Evolutionary conservation across 148 eudicot genomes (phyloP).

Genomic region (Diospyros kaki): DNA sequence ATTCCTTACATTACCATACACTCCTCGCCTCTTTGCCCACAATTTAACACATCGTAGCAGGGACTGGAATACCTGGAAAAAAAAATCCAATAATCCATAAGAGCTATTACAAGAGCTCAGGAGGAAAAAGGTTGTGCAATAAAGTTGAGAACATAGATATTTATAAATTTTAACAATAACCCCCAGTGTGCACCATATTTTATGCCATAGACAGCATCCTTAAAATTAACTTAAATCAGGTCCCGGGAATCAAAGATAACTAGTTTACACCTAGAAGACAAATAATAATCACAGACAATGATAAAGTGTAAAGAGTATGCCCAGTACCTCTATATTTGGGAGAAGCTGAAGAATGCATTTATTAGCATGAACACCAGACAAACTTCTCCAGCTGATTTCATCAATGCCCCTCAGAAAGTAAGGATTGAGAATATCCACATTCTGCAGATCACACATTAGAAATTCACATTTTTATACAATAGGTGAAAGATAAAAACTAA

Average conservation of each 20-base stretch:
- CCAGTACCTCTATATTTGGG: conserved; percentile 49
- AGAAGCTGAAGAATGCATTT: conserved; percentile 53
- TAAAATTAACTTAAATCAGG: not conserved
- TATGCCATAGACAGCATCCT: not conserved
- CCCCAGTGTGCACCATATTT: not conserved
- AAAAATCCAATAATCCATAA: conserved; percentile 8
- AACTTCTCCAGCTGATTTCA: conserved; percentile 57
- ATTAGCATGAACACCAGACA: conserved; percentile 62
- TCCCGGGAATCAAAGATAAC: not conserved
- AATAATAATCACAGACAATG: conserved; percentile 2
- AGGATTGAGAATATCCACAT: conserved; percentile 46
- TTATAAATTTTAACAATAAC: not conserved
- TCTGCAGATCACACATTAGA: conserved; percentile 25
- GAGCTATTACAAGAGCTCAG: conserved; percentile 1
- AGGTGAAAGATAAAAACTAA: not conserved
- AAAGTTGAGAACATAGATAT: not conserved
- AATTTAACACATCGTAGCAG: conserved; percentile 51
- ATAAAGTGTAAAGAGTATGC: not conserved
- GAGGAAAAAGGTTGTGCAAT: not conserved
- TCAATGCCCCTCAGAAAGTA: conserved; percentile 36
- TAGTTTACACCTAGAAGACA: not conserved
- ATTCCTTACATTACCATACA: conserved; percentile 64
- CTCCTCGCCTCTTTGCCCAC: conserved; percentile 69
- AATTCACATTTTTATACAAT: not conserved
- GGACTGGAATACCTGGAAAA: conserved; percentile 46